Base-by-base conservation (phyloP, 129 eudicot genomes). In the Sambucus nigra region DNA sequence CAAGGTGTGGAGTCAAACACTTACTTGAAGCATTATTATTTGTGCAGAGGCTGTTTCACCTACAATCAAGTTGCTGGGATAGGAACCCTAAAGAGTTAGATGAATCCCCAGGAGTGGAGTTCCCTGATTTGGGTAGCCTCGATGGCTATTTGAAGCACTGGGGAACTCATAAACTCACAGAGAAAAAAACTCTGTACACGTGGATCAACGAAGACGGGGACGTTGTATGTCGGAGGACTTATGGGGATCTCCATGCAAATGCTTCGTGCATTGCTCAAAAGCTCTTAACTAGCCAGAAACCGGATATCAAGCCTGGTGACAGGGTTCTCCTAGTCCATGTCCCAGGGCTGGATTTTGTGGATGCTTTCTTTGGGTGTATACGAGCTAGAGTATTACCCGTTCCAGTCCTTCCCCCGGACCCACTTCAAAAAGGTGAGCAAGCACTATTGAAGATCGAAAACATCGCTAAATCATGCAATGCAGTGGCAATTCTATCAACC, bases 341-440 rank as follows among this genome's bases (percentile, higher is more conserved):
- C 47, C 95, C 95, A 0, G 92, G 95, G 14, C 76, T 86, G 8
- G 95, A 86, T 20, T 86, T 86, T 53, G 48, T 86, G 0, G 95
- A 86, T 68, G 87, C 92, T n/a, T 86, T 86, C 47, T 67, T 86
- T 16, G 95, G 95, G 24, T 86, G 95, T 53, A 57, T 86, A 62
- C 67, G 87, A 62, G 92, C 95, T 20, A 62, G 82, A 70, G 74
- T 86, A 35, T 60, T 86, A 51, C 95, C 95, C 2, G 92, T 86
- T 33, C 95, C 95, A 1, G 87, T 78, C 25, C 79, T 86, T 55
- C 95, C 95, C 23, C 92, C 95, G 4, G 95, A 86, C 53, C 95
- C 95, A 6, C 77, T 78, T 29, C 95, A 86, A 69, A 86, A 87
- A 73, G 87, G 95, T 0, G 95, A 92, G n/a, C 95, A 86, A 55